These are phyloP conservation scores for Luffa aegyptiaca DNA, from an alignment of 306 rosid genomes.

Conservation along the genomic window DNA sequence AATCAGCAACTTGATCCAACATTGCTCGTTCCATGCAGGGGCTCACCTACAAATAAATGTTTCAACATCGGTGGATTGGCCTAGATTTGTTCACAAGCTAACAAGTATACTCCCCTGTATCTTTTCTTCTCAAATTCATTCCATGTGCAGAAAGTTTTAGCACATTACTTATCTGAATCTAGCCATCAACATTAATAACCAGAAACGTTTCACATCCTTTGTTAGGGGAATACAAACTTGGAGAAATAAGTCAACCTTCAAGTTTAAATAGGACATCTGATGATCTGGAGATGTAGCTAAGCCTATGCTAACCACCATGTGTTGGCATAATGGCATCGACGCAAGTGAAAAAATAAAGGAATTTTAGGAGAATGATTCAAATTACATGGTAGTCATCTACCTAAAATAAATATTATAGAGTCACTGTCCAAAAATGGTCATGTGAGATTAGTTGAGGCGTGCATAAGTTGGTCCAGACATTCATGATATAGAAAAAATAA, in stretches of 20 bases:
- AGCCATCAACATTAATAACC: not conserved
- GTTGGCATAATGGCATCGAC: not conserved
- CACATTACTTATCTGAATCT: not conserved
- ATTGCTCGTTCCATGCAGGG: conserved; percentile 95
- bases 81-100: not conserved
- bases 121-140: too few relatives aligned
- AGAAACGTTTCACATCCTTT: not conserved
- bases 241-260: not conserved
- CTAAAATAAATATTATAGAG: not conserved
- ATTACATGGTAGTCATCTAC: not conserved
- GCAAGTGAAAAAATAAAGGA: not conserved
- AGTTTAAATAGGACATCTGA: too few relatives aligned
- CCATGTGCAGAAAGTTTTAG: too few relatives aligned
- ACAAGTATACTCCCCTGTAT: not conserved
- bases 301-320: not conserved
- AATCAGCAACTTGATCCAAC: conserved; percentile 75
- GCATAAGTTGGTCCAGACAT: not conserved
- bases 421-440: not conserved
- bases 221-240: not conserved
- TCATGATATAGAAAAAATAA: not conserved
- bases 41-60: conserved; percentile 46
- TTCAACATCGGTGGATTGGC: not conserved
- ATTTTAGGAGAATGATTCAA: not conserved
- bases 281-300: not conserved
- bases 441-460: not conserved